Conservation (phyloP, 2,329 filamentous ascomycete genomes). For the Exutisphaerella laricina region DNA sequence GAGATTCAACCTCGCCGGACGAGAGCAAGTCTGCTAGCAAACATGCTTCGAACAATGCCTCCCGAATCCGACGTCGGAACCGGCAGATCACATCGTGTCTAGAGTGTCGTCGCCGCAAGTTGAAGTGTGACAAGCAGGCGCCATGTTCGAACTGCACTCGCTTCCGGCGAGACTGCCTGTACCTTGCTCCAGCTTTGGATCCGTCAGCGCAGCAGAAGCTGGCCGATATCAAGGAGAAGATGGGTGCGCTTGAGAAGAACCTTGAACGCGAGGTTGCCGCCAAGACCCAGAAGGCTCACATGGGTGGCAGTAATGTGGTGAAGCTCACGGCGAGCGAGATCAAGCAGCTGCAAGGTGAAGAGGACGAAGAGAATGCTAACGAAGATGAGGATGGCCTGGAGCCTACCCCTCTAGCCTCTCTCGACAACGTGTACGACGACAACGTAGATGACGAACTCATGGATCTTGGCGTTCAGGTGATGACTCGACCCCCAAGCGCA, state of each 20-base stretch:
- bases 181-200: slow-evolving; percentile 63
- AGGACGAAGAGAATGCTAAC: slow-evolving; percentile 49
- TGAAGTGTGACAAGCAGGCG: slow-evolving; percentile 68
- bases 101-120: slow-evolving; percentile 67
- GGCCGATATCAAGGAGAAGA: slow-evolving; percentile 73
- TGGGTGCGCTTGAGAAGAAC: slow-evolving; percentile 64
- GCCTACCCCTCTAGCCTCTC: slow-evolving; percentile 56
- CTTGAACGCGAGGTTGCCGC: slow-evolving; percentile 63
- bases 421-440: slow-evolving; percentile 64
- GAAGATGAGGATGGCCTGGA: slow-evolving; percentile 57
- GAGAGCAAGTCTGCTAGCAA: not conserved
- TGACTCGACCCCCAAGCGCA: not conserved
- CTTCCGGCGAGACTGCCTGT: slow-evolving; percentile 52
- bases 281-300: slow-evolving; percentile 25
- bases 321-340: slow-evolving; percentile 12
- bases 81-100: slow-evolving; percentile 62
- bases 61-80: slow-evolving; percentile 27
- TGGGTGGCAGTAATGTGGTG: slow-evolving; percentile 23
- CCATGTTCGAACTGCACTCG: slow-evolving; percentile 64
- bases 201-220: slow-evolving; percentile 63
- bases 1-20: slow-evolving; percentile 9
- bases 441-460: slow-evolving; percentile 61
- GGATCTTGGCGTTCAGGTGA: slow-evolving; percentile 59
- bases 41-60: not conserved
- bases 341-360: slow-evolving; percentile 48